Evolutionary conservation across 805 yeast species (phyloP), one percentile per base, ranked within the genome.

Genomic region (Candida gorgasii): DNA sequence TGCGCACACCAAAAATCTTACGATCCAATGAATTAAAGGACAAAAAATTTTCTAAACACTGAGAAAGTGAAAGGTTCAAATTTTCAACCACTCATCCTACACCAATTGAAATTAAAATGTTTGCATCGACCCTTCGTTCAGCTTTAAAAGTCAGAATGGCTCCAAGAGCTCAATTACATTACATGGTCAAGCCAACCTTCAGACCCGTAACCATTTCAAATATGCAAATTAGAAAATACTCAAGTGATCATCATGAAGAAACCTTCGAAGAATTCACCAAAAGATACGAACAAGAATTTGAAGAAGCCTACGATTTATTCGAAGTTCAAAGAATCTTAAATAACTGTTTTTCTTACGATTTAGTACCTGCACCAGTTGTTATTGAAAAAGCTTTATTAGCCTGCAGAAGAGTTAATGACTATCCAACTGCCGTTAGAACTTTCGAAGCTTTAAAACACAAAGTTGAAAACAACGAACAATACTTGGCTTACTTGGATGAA

Each of bases 361-460:
- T 93, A 69, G 99, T 93, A 44, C 99, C 99, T 54, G 92, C 99
- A 22, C 99, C 99, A 54, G 80, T 86, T 49, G 98, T 93, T 50
- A 79, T 93, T 62, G 96, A 88, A 73, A 87, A 86, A 72, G 99
- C 99, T 37, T 78, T 93, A 64, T 83, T 87, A 74, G 99, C 99
- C 36, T 90, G 97, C 58, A 90, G 99, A 83, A 88, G 98, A 75
- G 98, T 93, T 55, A 89, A 93, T 72, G 99, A 93, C 75, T 88
- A 88, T 74, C 97, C 99, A 48, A 90, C 98, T 47, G 99, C 99
- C 43, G 93, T 89, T 55, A 87, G 99, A 75, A 96, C 95, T 44
- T 93, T 93, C 60, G 99, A 92, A 78, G 98, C 95, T 54, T 80
- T 93, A 66, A 88, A 86, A 70, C 88, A 82, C 82, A 93, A 93